Conservation (phyloP, 2,329 filamentous ascomycete species). For the Alternaria novae-zelandiae region DNA sequence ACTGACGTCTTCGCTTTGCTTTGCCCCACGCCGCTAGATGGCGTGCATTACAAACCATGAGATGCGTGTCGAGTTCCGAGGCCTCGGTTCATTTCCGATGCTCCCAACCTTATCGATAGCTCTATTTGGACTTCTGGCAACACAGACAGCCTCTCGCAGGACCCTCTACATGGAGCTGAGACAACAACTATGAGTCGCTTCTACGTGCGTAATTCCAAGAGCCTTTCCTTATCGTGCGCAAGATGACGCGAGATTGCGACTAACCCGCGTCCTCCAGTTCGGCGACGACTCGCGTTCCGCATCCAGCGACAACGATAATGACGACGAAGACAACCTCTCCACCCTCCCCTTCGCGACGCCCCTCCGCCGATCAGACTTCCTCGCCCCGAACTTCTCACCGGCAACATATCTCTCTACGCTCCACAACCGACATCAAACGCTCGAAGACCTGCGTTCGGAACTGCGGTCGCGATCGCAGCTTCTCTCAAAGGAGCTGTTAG, state of each 20-base stretch:
- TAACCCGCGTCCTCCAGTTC: constrained; percentile 3
- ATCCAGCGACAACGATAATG: constrained; percentile 23
- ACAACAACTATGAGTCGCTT: constrained; percentile 55
- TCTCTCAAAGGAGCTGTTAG: constrained; percentile 84
- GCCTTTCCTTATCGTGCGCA: background rate
- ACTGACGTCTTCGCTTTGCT: constrained; percentile 7
- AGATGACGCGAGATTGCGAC: background rate
- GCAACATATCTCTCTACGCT: constrained; percentile 82
- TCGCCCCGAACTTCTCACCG: constrained; percentile 76
- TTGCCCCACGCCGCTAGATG: constrained; percentile 13
- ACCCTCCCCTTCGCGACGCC: constrained; percentile 88
- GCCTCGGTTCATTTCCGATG: constrained; percentile 34
- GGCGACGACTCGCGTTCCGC: constrained; percentile 20
- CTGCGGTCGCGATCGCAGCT: constrained; percentile 79
- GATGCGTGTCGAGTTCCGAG: constrained; percentile 16
- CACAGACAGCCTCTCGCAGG: background rate
- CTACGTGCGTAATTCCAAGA: constrained; percentile 47
- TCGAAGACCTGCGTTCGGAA: constrained; percentile 89
- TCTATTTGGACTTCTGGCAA: constrained; percentile 16
- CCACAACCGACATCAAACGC: constrained; percentile 88
- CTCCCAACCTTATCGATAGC: constrained; percentile 35
- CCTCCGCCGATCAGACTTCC: constrained; percentile 82
- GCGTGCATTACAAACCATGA: constrained; percentile 10
- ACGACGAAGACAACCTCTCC: constrained; percentile 64
- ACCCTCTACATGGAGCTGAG: constrained; percentile 13